Percentiles rank a stretch among this genome's conserved stretches.
phyloP scores from a whole-genome alignment of 2,329 filamentous ascomycete genomes.

The Hysterium pulicare region DNA sequence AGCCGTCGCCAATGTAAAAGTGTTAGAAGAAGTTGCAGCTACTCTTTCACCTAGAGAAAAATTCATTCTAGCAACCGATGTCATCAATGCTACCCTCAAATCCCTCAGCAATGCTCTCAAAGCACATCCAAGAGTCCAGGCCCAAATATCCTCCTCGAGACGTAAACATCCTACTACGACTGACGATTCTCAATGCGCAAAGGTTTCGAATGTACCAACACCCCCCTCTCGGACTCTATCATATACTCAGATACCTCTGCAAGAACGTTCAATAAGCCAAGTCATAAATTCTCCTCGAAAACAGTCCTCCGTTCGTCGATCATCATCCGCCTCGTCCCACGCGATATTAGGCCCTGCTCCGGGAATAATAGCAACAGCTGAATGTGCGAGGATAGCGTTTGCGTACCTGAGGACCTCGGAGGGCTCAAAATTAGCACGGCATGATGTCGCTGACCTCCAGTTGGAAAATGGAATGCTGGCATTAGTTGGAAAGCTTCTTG shows the following conservation, averaged over 20 bases:
- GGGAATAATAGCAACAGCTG: constrained; percentile 54
- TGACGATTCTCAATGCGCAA: constrained; percentile 14
- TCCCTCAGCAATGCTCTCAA: constrained; percentile 66
- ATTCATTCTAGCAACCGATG: constrained; percentile 66
- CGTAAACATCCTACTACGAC: constrained; percentile 23
- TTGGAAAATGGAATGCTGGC: constrained; percentile 71
- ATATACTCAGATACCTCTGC: constrained; percentile 58
- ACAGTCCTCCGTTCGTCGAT: constrained; percentile 28
- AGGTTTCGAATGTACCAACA: constrained; percentile 15
- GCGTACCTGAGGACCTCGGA: constrained; percentile 60
- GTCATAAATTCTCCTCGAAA: constrained; percentile 53
- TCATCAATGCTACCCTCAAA: constrained; percentile 69
- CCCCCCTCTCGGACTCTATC: constrained; percentile 17
- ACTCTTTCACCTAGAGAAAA: constrained; percentile 57
- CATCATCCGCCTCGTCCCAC: constrained; percentile 35
- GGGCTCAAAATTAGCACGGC: constrained; percentile 46
- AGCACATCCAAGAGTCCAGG: constrained; percentile 24
- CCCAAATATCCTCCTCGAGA: constrained; percentile 15
- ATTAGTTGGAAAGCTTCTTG: constrained; percentile 63
- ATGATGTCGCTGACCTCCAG: constrained; percentile 61
- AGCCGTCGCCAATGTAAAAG: constrained; percentile 29
- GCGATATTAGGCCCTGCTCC: constrained; percentile 25
- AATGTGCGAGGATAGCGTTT: constrained; percentile 69
- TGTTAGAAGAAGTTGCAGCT: constrained; percentile 32
- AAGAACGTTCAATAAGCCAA: constrained; percentile 60